Base-by-base conservation (phyloP, 495 filamentous ascomycete genomes). In the Penicillium manginii region DNA sequence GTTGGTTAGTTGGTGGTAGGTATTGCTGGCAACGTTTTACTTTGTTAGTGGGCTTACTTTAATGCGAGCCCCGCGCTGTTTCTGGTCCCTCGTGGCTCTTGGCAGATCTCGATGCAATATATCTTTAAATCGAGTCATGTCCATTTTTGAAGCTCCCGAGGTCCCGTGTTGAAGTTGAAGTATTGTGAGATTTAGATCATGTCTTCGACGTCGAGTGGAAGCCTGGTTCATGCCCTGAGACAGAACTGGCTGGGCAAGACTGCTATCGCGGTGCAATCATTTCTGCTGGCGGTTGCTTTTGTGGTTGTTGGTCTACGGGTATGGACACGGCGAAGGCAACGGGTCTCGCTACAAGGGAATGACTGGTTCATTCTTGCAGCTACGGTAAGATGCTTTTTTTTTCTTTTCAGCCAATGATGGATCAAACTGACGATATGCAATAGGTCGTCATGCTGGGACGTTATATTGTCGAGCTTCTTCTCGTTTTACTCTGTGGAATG, bases 171-270 rank as follows among this genome's bases (percentile, higher is more conserved):
- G 35, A 37, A 29, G 14, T 14, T 51, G 18, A 40, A 46, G 45
- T n/a, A 19, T 4, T 40, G 15, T 50, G 29, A 50, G 32, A 43
- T 49, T 26, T 33, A 31, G 12, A 26, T 45, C 31, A 69, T 69
- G 66, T 33, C 66, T 39, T 35, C 56, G 54, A 31, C 51, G 1
- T 21, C 35, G 1, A 29, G 26, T 29, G 64, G 57, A 35, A 58
- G 57, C 7, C 55, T 68, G 6, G 46, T 54, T 22, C 57, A 63
- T 46, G 32, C 57, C 23, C 62, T 70, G 9, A 50, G 62, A 48
- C 67, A 66, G 47, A 70, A 70, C 52, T 57, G 57, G 64, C 60
- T 63, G 46, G 67, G 67, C 7, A 62, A 65, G 58, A 55, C 54
- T 1, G 62, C 65, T 53, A 65, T 70, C 18, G 60, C 62, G 19